phyloP scores from a whole-genome alignment of 2,329 filamentous ascomycete species.

The Onygenales sp. region DNA sequence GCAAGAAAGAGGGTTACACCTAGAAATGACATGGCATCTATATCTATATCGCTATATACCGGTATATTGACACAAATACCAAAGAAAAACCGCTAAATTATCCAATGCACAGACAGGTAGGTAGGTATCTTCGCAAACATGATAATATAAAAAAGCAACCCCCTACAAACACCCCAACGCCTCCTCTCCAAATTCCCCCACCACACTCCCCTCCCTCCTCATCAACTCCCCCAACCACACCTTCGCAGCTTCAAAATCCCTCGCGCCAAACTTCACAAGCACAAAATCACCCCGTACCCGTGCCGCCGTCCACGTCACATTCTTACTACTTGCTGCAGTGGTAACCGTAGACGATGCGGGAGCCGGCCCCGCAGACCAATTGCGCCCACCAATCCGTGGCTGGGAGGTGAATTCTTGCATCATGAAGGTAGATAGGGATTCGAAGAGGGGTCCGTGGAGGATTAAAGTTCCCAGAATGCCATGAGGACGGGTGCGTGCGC shows the following conservation, averaged over 20 bases:
- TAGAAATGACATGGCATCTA: not conserved
- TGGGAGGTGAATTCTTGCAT: constrained; percentile 66
- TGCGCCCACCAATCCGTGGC: constrained; percentile 72
- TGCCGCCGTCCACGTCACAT: constrained; percentile 73
- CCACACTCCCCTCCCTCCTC: constrained; percentile 61
- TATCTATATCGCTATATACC: not conserved
- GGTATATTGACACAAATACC: not conserved
- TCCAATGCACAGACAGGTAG: not conserved
- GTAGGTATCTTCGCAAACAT: not conserved
- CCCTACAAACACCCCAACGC: constrained; percentile 61
- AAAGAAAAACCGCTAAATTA: not conserved
- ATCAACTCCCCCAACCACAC: constrained; percentile 73
- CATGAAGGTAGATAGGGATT: constrained; percentile 61
- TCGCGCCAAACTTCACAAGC: constrained; percentile 82
- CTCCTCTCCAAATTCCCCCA: constrained; percentile 65
- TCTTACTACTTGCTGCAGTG: constrained; percentile 40
- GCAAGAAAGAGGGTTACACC: too few species aligned
- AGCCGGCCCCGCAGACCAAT: constrained; percentile 46
- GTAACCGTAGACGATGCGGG: constrained; percentile 11
- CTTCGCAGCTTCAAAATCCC: constrained; percentile 69
- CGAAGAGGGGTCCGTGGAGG: constrained; percentile 62
- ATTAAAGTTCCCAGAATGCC: constrained; percentile 79
- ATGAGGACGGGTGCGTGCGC: constrained; percentile 60
- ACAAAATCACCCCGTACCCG: constrained; percentile 66
- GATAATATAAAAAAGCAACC: not conserved